Evolutionary conservation across 2,329 filamentous ascomycete species (phyloP), one percentile per base, ranked within the genome.

Genomic region (Emericellopsis cladophorae): DNA sequence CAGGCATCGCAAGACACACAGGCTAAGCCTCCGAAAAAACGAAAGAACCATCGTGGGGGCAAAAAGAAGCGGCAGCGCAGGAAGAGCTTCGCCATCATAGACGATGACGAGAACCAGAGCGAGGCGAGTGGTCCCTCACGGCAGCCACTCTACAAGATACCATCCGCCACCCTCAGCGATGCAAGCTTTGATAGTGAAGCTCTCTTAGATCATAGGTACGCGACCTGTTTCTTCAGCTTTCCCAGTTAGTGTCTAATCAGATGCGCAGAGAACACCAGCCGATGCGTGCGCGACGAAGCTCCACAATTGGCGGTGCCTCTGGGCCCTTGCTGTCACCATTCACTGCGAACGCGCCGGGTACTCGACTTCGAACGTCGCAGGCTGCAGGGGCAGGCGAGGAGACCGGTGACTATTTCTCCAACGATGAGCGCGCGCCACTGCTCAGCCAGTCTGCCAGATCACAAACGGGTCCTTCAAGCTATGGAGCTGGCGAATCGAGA

Each of bases 101-200:
- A 76, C 29, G 75, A 79, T 32, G 79, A 81, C 44, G 54, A 66
- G 40, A 57, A 59, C 15, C 45, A 51, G 7, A 51, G 53, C 35
- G 55, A 56, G 36, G 31, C 32, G 22, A 40, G 40, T 11, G 49
- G 54, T 18, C 51, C 55, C 29, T 46, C 57, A 12, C 48, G 59
- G 43, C 56, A 65, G 44, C 64, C 60, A 36, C 70, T 76, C 54
- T 75, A 75, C 54, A 57, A 65, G 48, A 55, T 70, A 44, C 60
- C 65, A 40, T 55, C 66, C 7, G 61, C 65, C 36, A 86, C 84
- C 55, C 55, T 80, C 47, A 96, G 90, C 63, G 80, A 74, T 51
- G 88, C 84, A 1, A 96, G 90, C 58, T 66, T 96, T 47, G 90
- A 95, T 49, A 95, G 88, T 58, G 82, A 94, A 55, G 81, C 77